Percentiles rank a stretch among this genome's conserved stretches.
Evolutionary conservation across 164 flowering plant genomes (phyloP).

Genomic region (Liriodendron chinense): DNA sequence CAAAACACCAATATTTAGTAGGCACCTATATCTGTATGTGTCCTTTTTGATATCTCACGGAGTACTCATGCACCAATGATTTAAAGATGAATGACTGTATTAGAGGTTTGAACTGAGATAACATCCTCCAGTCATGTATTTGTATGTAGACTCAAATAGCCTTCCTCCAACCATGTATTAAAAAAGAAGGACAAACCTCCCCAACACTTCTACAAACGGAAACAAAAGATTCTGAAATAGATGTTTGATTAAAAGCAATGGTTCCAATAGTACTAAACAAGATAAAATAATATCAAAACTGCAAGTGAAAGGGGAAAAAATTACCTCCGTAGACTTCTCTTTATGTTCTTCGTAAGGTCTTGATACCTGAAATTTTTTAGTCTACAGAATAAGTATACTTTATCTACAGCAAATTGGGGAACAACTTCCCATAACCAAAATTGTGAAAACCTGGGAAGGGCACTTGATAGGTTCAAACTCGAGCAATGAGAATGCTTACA

Average conservation of each 20-base stretch:
- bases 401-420: not conserved
- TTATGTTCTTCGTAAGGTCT: conserved; percentile 47
- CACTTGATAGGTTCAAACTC: not conserved
- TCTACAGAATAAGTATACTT: not conserved
- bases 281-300: not conserved
- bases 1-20: too few relatives aligned
- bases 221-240: not conserved
- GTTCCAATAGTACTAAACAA: not conserved
- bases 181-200: too few relatives aligned
- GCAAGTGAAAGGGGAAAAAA: not conserved
- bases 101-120: not conserved
- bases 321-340: conserved; percentile 57
- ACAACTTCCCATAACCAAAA: not conserved
- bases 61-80: not conserved
- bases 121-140: not conserved
- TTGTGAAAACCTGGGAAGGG: not conserved
- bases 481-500: conserved; percentile 34
- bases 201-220: not conserved
- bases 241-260: not conserved
- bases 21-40: not conserved
- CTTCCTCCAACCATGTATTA: too few relatives aligned
- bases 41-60: not conserved
- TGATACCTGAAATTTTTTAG: conserved; percentile 40
- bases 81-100: too few relatives aligned
- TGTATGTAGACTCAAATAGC: not conserved